Evolutionary conservation across 208 protist genomes (phyloP).

Genomic region (Porcisia deanei): DNA sequence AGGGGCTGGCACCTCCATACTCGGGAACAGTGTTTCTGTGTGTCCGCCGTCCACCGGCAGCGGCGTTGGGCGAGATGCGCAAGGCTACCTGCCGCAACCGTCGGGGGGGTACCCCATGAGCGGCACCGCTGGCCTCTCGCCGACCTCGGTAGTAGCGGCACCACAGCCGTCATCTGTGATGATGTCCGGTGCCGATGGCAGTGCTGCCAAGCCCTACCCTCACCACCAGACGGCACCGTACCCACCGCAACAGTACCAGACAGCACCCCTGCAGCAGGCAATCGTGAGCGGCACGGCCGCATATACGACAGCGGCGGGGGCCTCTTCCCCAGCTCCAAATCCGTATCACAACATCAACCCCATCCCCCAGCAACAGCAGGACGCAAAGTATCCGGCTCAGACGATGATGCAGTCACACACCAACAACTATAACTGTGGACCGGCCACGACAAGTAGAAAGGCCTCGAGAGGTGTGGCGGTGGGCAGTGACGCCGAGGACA

Average conservation of each 20-base stretch:
- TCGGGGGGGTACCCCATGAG: background rate
- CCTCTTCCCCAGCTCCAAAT: background rate
- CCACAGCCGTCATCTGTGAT: background rate
- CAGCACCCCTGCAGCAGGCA: background rate
- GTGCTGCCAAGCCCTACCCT: background rate
- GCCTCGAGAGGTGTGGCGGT: background rate
- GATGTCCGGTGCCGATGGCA: background rate
- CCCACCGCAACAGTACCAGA: background rate
- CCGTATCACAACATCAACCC: background rate
- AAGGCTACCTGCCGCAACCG: background rate
- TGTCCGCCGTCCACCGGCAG: background rate
- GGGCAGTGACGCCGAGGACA: background rate
- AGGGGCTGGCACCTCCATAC: background rate
- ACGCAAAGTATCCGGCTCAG: slow-evolving; percentile 2
- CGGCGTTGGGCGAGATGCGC: background rate
- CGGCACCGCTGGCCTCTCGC: background rate
- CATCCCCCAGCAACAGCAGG: background rate
- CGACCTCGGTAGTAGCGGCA: background rate
- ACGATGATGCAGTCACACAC: background rate
- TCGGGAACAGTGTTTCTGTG: background rate
- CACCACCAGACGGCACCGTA: background rate
- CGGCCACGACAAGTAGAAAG: background rate
- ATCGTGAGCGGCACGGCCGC: background rate
- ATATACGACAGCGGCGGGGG: background rate
- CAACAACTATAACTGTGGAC: background rate